phyloP scores from a whole-genome alignment of 2,329 filamentous ascomycete species.

The Proliferodiscus dingleyae region DNA sequence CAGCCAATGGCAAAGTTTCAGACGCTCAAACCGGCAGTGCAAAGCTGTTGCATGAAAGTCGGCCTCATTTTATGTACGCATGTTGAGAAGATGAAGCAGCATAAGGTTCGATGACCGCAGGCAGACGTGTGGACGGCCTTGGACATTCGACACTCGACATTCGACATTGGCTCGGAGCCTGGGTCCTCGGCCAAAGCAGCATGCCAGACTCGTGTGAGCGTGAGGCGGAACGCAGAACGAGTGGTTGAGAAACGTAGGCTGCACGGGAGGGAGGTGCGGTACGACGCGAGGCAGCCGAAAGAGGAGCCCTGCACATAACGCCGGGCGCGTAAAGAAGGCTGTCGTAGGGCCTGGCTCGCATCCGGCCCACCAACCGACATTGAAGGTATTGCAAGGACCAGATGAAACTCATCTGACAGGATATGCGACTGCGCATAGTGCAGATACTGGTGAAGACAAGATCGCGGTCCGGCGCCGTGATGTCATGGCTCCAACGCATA shows the following conservation, averaged over 20 bases:
- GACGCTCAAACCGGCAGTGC: not conserved
- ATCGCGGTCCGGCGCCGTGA: conserved; percentile 17
- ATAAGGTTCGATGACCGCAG: not conserved
- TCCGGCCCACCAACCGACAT: conserved; percentile 14
- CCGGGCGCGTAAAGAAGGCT: conserved; percentile 33
- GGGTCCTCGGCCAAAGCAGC: conserved; percentile 8
- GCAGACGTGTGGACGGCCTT: not conserved
- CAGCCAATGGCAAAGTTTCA: conserved; percentile 16
- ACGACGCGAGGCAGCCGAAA: conserved; percentile 27
- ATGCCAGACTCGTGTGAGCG: conserved; percentile 12
- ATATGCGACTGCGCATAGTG: conserved; percentile 13
- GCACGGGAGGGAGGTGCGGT: conserved; percentile 27
- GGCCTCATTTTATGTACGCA: not conserved
- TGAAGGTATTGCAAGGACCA: conserved; percentile 21
- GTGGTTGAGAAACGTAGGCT: conserved; percentile 20
- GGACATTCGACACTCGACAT: too few species aligned
- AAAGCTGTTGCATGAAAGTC: not conserved
- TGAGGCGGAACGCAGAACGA: conserved; percentile 19
- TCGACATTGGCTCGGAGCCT: not conserved
- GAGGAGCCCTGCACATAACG: conserved; percentile 21
- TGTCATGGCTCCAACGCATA: conserved; percentile 16
- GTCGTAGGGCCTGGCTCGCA: conserved; percentile 27
- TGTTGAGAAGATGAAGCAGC: not conserved
- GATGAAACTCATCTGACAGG: conserved; percentile 22
- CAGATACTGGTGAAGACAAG: not conserved